These are phyloP conservation scores for Globisporangium spinosum DNA, from an alignment of 352 stramenopile genomes.

Conservation along the genomic window DNA sequence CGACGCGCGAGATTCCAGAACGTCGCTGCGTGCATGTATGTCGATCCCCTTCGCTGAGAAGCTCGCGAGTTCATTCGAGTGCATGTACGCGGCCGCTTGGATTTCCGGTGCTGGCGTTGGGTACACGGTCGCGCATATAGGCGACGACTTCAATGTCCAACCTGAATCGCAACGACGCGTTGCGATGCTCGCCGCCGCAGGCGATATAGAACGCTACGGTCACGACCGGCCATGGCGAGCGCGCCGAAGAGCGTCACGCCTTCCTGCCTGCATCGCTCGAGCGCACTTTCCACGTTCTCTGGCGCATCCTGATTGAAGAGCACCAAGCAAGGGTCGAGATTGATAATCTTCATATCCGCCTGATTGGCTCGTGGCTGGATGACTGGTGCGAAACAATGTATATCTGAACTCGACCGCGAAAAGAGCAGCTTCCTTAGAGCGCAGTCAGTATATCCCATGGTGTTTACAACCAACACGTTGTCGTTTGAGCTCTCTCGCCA, in stretches of 20 bases:
- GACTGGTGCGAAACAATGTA: constrained; percentile 3
- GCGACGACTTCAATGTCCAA: background rate
- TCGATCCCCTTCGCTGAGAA: background rate
- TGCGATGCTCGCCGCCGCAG: background rate
- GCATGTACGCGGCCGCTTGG: background rate
- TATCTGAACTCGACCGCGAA: too few species aligned
- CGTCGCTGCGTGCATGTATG: background rate
- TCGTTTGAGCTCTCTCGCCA: too few species aligned
- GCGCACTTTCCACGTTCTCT: constrained; percentile 28
- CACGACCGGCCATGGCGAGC: constrained; percentile 20
- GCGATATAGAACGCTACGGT: background rate
- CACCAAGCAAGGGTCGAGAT: constrained; percentile 25
- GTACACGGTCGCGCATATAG: background rate
- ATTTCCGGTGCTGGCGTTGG: background rate
- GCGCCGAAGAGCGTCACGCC: constrained; percentile 35
- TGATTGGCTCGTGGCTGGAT: constrained; percentile 24
- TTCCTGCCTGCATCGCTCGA: constrained; percentile 36
- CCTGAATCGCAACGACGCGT: background rate
- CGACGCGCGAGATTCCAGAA: constrained; percentile 18
- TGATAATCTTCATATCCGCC: constrained; percentile 29
- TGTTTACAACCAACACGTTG: too few species aligned
- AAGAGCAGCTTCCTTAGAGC: too few species aligned
- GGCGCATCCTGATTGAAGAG: constrained; percentile 35
- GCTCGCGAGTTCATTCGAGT: background rate
- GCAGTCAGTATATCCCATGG: too few species aligned